Evolutionary conservation across 352 stramenopile species (phyloP).

Genomic region (Phytopythium aichiense): DNA sequence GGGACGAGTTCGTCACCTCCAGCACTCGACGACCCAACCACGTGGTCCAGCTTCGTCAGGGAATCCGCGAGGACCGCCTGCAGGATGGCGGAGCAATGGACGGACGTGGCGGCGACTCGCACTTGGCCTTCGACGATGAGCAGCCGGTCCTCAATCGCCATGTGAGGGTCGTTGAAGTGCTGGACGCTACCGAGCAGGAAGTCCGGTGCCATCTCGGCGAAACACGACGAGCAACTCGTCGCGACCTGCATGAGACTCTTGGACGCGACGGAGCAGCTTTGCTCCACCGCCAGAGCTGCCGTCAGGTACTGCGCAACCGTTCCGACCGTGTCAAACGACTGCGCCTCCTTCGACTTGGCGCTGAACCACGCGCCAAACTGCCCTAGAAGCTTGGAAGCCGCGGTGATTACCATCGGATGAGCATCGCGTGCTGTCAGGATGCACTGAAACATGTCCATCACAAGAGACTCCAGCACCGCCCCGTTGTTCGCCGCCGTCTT

Average conservation of each 20-base stretch:
- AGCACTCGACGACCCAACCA: constrained; percentile 15
- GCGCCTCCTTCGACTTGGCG: constrained; percentile 22
- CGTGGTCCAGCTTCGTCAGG: constrained; percentile 43
- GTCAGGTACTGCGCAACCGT: constrained; percentile 58
- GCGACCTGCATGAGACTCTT: constrained; percentile 75
- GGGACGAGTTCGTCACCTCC: constrained; percentile 15
- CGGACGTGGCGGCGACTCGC: constrained; percentile 40
- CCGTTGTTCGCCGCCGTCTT: constrained; percentile 5
- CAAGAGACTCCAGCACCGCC: constrained; percentile 30
- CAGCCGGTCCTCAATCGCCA: constrained; percentile 53
- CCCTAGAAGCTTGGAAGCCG: constrained; percentile 42
- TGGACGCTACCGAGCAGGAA: constrained; percentile 39
- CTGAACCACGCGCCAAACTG: constrained; percentile 64
- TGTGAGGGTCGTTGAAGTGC: constrained; percentile 33
- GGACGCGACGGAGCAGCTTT: constrained; percentile 42
- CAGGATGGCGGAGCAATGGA: constrained; percentile 46
- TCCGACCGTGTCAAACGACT: constrained; percentile 34
- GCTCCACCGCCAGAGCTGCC: constrained; percentile 24
- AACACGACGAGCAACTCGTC: constrained; percentile 39
- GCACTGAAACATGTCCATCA: constrained; percentile 40
- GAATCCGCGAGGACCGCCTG: constrained; percentile 44
- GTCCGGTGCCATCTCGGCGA: constrained; percentile 40
- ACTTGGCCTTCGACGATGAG: constrained; percentile 65
- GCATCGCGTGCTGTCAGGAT: constrained; percentile 26
- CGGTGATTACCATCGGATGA: constrained; percentile 41